Evolutionary conservation across 2,329 filamentous ascomycete genomes (phyloP), one percentile per base, ranked within the genome.

Genomic region (Penicillium corylophilum): DNA sequence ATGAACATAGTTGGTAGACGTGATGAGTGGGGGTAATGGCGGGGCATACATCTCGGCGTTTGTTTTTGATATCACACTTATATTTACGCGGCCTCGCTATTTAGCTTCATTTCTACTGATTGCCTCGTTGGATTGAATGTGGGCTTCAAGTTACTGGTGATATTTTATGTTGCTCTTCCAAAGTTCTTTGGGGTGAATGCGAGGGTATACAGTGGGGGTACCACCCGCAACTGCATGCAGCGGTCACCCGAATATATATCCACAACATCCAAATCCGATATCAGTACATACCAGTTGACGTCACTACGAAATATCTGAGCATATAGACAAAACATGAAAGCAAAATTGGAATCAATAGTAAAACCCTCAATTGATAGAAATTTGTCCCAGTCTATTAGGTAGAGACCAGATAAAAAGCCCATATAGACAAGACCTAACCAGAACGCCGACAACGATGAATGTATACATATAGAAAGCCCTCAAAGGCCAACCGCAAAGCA

Each of bases 1-100:
- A 68, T 88, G 16, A 50, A 3, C 28, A 22, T 28, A 20, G 5
- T 23, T 15, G 20, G 28, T 18, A 48, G 36, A 15, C 23, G 38
- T 42, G 39, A 28, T 26, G 29, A 22, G 39, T 28, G 33, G 43
- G 22, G 28, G 38, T 22, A 36, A 18, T 16, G 44, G 33, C 15
- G 44, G 15, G 36, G 28, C 35, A 41, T 46, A 38, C 26, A 38
- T 51, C n/a, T 46, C 22, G 48, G 48, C 43, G 48, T 46, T 44
- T 10, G 28, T 46, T 42, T 38, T 23, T 15, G 42, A 45, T 42
- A 51, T 42, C 28, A 36, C 40, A 8, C 15, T 39, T 44, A 18
- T 42, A 15, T 28, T 41, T 46, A 35, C 38, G 26, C 9, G 26
- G n/a, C 35, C 26, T 31, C 10, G n/a, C 22, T 26, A 26, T 44